Base-by-base conservation (phyloP, 441 rosid species). In the Dalechampia spathulata region DNA sequence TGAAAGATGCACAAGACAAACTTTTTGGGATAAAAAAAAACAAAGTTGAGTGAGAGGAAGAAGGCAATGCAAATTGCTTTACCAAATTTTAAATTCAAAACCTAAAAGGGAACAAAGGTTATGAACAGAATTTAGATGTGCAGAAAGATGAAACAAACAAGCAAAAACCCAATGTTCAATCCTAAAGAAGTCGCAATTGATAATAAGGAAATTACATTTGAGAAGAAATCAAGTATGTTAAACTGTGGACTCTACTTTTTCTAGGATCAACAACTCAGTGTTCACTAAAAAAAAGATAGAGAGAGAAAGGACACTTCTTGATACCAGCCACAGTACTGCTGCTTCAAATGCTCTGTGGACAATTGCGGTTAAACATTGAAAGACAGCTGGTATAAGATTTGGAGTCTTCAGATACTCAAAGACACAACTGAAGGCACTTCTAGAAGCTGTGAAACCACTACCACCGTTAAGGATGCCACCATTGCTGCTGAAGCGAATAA, bases 351-450 rank as follows among this genome's bases (percentile, higher is more conserved):
- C 84, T 70, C 84, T 74, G 67, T 85, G 96, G 52, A 94, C 99
- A 72, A 90, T 76, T 56, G 96, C 98, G 15, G 76, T 83, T 78
- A 92, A 77, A 78, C 98, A 92, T 65, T 86, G 95, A 66, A 81
- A 84, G 53, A 88, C 96, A 57, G 98, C 88, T 30, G 96, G 94
- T 78, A 74, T 64, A 45, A 92, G 95, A 72, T 83, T 83, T 80
- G 96, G 90, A 55, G 95, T 86, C 82, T 90, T 94, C 58, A 90
- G 77, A 76, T 94, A 94, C 66, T 94, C 99, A 65, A 94, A 94
- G 52, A 73, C 98, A 69, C 98, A 94, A 68, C 94, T 73, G 77
- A 94, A 94, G 72, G 99, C 96, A 80, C 99, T 94, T 77, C 92
- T 87, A 56, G 92, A 76, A 42, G 86, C 77, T 62, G 81, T 78